Evolutionary conservation across 371 early-diverging fungal species (phyloP).

Genomic region (Actinomortierella wolfii): DNA sequence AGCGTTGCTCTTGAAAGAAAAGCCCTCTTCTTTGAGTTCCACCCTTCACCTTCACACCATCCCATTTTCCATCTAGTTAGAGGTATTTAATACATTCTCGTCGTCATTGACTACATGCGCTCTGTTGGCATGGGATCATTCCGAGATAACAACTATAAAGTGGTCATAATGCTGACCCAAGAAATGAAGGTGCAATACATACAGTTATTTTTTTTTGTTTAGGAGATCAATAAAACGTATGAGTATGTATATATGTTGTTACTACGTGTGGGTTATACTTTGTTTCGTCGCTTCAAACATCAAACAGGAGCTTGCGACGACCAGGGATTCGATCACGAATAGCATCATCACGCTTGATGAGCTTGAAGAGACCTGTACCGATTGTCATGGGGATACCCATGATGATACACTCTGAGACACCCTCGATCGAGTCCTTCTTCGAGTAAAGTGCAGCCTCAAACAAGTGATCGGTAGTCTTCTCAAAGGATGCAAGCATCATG

Average conservation of each 20-base stretch:
- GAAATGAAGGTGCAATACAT: too few relatives aligned
- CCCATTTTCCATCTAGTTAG: too few relatives aligned
- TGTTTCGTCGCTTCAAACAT: slow-evolving; percentile 28
- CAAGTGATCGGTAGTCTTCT: slow-evolving; percentile 99
- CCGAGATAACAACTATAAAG: too few relatives aligned
- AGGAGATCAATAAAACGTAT: too few relatives aligned
- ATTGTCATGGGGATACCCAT: slow-evolving; percentile 98
- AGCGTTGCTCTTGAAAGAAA: neutral
- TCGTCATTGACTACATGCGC: too few relatives aligned
- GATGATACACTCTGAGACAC: slow-evolving; percentile 99
- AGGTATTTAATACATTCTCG: too few relatives aligned
- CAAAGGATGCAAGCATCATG: slow-evolving; percentile 99
- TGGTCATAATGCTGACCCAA: too few relatives aligned
- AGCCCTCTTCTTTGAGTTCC: too few relatives aligned
- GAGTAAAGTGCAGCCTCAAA: slow-evolving; percentile 97
- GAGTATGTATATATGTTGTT: too few relatives aligned
- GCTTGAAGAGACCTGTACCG: slow-evolving; percentile 96
- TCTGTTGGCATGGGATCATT: too few relatives aligned
- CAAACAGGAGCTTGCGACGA: slow-evolving; percentile 68
- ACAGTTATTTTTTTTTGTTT: too few relatives aligned
- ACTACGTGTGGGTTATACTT: neutral
- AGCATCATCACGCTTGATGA: slow-evolving; percentile 70
- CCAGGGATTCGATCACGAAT: slow-evolving; percentile 54
- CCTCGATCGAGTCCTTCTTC: slow-evolving; percentile 91
- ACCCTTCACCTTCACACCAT: too few relatives aligned